These are phyloP conservation scores for Fusarium sp. DNA, from an alignment of 2,329 filamentous ascomycete species.

Conservation along the genomic window DNA sequence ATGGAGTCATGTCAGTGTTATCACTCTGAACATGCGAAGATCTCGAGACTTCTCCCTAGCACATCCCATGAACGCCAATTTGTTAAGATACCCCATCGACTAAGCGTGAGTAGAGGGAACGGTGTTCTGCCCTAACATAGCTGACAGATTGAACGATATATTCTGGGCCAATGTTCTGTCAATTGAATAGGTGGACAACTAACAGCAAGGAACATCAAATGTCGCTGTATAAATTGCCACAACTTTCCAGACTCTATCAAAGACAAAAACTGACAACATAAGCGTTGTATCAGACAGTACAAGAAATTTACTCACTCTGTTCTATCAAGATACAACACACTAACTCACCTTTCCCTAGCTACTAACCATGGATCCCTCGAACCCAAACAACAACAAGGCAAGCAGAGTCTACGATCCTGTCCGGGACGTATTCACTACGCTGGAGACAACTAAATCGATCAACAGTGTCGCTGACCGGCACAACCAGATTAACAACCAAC, in stretches of 20 bases:
- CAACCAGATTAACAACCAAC: too few relatives aligned
- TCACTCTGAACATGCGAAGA: too few relatives aligned
- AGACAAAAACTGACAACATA: neutral
- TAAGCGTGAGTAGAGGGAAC: too few relatives aligned
- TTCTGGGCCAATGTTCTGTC: neutral
- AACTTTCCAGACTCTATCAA: neutral
- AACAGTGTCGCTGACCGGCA: neutral
- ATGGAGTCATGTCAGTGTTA: too few relatives aligned
- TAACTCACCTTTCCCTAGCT: neutral
- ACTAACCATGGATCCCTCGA: neutral
- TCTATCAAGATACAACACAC: neutral
- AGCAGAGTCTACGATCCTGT: neutral
- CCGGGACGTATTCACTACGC: neutral
- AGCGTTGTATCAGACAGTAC: neutral
- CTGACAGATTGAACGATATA: neutral
- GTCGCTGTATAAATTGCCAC: neutral
- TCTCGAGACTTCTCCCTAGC: too few relatives aligned
- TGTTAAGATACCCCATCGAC: too few relatives aligned
- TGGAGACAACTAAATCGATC: neutral
- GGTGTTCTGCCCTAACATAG: too few relatives aligned
- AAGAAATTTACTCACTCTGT: too few relatives aligned
- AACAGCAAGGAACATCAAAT: neutral
- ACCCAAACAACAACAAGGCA: neutral
- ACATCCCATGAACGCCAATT: too few relatives aligned
- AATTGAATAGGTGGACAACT: neutral